Evolutionary conservation across 1,139 yeast genomes (phyloP).

Genomic region (Yamadazyma friedrichii): DNA sequence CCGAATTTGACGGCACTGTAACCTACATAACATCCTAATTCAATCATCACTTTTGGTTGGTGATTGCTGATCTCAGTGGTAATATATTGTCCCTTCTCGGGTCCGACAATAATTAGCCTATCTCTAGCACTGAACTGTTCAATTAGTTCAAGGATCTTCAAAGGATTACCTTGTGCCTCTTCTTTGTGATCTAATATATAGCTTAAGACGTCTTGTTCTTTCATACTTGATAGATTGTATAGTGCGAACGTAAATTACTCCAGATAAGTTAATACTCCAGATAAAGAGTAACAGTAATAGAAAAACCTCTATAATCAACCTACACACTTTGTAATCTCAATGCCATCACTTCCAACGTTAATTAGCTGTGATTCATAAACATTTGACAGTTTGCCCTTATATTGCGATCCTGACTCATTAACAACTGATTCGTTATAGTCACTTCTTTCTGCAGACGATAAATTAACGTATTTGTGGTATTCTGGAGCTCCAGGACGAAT

Average conservation of each 20-base stretch:
- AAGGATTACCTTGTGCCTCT: no score
- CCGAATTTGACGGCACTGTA: slow-evolving; percentile 43
- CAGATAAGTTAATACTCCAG: no score
- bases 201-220: no score
- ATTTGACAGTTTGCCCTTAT: slow-evolving; percentile 33
- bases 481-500: slow-evolving; percentile 38
- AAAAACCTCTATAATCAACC: no score
- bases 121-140: no score
- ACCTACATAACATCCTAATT: slow-evolving; percentile 46
- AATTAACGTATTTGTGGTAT: slow-evolving; percentile 37
- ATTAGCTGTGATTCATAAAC: slow-evolving; percentile 35
- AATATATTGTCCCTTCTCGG: slow-evolving; percentile 30
- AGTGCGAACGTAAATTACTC: no score
- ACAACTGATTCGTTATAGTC: slow-evolving; percentile 21
- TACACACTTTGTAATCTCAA: slow-evolving; percentile 25
- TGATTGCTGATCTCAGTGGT: slow-evolving; percentile 22
- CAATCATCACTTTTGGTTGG: slow-evolving; percentile 36
- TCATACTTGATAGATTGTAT: no score
- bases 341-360: slow-evolving; percentile 23
- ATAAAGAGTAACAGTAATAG: no score
- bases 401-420: slow-evolving; percentile 3
- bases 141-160: no score
- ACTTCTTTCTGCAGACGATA: slow-evolving; percentile 37
- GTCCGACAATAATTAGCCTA: slow-evolving; percentile 35
- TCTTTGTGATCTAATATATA: no score